phyloP scores from a whole-genome alignment of 495 filamentous ascomycete species.

The Rostrohypoxylon terebratum region DNA sequence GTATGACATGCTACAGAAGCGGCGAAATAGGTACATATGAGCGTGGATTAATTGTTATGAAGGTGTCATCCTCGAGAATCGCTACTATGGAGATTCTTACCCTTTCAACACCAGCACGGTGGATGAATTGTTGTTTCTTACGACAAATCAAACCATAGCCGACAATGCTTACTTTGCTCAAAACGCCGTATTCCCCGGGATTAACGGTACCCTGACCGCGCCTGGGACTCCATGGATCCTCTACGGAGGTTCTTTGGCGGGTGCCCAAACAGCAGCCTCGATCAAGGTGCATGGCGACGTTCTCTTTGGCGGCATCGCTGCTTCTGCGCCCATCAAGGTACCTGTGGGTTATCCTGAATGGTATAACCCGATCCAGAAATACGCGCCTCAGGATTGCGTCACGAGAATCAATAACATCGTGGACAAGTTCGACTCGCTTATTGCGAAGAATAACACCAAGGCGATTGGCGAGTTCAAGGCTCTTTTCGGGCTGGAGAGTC shows the following conservation, averaged over 20 bases:
- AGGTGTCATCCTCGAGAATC: conserved; percentile 61
- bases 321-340: conserved; percentile 54
- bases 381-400: conserved; percentile 54
- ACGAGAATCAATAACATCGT: conserved; percentile 59
- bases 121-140: conserved; percentile 57
- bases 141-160: conserved; percentile 62
- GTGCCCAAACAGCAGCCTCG: conserved; percentile 57
- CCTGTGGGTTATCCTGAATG: conserved; percentile 55
- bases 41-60: conserved; percentile 12
- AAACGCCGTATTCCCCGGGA: conserved; percentile 56
- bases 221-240: conserved; percentile 59
- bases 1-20: conserved; percentile 15
- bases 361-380: conserved; percentile 49
- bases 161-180: conserved; percentile 62
- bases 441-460: conserved; percentile 48
- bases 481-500: conserved; percentile 56
- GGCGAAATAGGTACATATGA: background rate
- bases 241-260: conserved; percentile 60
- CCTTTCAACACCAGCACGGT: conserved; percentile 57
- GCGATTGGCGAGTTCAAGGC: conserved; percentile 57
- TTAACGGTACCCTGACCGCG: conserved; percentile 50
- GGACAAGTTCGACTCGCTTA: conserved; percentile 58
- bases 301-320: conserved; percentile 59
- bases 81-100: conserved; percentile 60
- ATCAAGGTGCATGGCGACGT: conserved; percentile 56